Base-by-base conservation (phyloP, 2,329 filamentous ascomycete species). In the Pseudogymnoascus sp. region DNA sequence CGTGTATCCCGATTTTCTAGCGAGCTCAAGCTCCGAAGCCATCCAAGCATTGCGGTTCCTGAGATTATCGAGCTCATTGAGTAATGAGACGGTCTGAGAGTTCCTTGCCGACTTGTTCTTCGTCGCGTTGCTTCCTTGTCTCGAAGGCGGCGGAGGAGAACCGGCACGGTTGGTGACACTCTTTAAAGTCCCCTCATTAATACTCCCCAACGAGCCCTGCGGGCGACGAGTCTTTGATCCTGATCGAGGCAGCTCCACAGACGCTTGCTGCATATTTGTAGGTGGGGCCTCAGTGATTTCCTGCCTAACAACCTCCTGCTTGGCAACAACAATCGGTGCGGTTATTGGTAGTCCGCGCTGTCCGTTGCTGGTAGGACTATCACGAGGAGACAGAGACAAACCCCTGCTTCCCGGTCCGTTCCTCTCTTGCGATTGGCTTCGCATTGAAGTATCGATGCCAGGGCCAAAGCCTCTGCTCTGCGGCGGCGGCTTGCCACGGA, bases 41-140 rank as follows among this genome's bases (percentile, higher is more conserved):
- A 96, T 97, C 94, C 94, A 99, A 0, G 93, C 93, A 75, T 96
- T 97, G 61, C 90, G 85, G 71, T 89, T 94, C 70, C 91, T 90
- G 3, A 88, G 83, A 7, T 86, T 82, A 72, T 99, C 93, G 1
- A 99, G 80, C 73, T 99, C 94, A 73, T 94, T 93, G 12, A 91
- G 80, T 11, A 97, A 75, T 0, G 89, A 86, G 66, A 90, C 88
- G 1, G 88, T 88, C 68, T 88, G 85, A 7, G 84, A 80, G 71
- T 86, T 82, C 73, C 83, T 74, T 67, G 82, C 77, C 64, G 89
- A 82, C 71, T 88, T 75, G 69, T 79, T 75, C 69, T 89, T 69
- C 66, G 85, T 77, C 83, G 84, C 66, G 75, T 85, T 82, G 75
- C 84, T 81, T 37, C 77, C 71, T 72, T 86, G 80, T 63, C 84